Conservation (phyloP, 441 rosid species). For the Adansonia rubrostipa region DNA sequence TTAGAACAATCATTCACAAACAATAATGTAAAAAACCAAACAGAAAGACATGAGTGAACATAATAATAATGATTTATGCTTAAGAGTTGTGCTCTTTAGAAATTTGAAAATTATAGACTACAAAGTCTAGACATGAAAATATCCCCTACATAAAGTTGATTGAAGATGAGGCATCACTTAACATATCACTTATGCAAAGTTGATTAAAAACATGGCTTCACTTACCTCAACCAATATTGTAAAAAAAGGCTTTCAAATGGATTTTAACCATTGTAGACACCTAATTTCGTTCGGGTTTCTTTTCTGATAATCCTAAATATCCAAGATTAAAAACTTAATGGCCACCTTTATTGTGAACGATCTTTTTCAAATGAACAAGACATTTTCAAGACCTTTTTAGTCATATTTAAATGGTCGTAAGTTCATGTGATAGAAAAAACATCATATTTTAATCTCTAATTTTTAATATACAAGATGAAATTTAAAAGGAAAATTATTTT, state of each 20-base stretch:
- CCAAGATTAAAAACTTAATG: no score
- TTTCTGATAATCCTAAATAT: no score
- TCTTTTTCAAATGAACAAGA: no score
- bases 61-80: neutral
- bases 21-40: neutral
- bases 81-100: neutral
- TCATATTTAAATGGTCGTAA: no score
- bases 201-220: conserved; percentile 1
- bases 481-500: no score
- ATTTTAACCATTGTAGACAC: conserved; percentile 49
- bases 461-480: no score
- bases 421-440: no score
- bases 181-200: neutral
- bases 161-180: no score
- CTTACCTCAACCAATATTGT: conserved; percentile 67
- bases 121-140: neutral
- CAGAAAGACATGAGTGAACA: neutral
- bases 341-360: no score
- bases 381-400: no score
- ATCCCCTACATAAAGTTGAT: neutral
- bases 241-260: conserved; percentile 75
- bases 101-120: neutral
- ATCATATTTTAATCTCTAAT: no score
- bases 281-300: no score
- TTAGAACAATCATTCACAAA: neutral